Evolutionary conservation across 805 yeast species (phyloP).

Genomic region (Nakazawaea sp.): DNA sequence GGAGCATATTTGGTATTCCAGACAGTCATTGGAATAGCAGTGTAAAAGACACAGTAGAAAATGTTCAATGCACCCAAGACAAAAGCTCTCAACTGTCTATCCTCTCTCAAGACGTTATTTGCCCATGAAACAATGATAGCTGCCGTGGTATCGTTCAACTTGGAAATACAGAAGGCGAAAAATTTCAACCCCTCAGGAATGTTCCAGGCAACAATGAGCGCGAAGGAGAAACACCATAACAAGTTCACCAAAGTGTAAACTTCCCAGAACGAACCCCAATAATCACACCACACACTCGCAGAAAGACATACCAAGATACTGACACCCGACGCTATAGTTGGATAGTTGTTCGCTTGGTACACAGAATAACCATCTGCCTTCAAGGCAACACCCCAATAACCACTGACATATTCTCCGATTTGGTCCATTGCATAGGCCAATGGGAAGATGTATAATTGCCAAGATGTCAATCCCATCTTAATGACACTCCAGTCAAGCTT

Average conservation of each 20-base stretch:
- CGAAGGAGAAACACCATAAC: slow-evolving; percentile 35
- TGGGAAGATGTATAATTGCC: slow-evolving; percentile 44
- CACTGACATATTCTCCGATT: slow-evolving; percentile 39
- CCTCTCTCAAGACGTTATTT: slow-evolving; percentile 35
- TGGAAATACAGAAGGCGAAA: slow-evolving; percentile 46
- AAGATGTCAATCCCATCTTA: slow-evolving; percentile 38
- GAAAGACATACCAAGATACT: slow-evolving; percentile 39
- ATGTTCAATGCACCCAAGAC: slow-evolving; percentile 61
- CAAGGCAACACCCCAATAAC: slow-evolving; percentile 39
- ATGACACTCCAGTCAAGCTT: slow-evolving; percentile 24
- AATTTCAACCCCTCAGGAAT: slow-evolving; percentile 33
- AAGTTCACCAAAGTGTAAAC: slow-evolving; percentile 38
- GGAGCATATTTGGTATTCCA: slow-evolving; percentile 54
- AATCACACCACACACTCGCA: slow-evolving; percentile 37
- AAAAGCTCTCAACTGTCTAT: slow-evolving; percentile 56
- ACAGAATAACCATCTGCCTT: slow-evolving; percentile 39
- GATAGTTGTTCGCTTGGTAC: slow-evolving; percentile 40
- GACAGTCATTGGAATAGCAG: slow-evolving; percentile 25
- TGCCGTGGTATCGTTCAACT: slow-evolving; percentile 38
- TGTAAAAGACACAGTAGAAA: slow-evolving; percentile 32
- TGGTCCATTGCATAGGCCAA: slow-evolving; percentile 8
- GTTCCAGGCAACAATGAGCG: slow-evolving; percentile 47
- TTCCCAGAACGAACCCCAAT: slow-evolving; percentile 41
- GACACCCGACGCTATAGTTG: slow-evolving; percentile 46
- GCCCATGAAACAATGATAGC: slow-evolving; percentile 35